Percentiles rank a stretch among this genome's conserved stretches.
Evolutionary conservation across 306 rosid genomes (phyloP).

Genomic region (Acmispon strigosus): DNA sequence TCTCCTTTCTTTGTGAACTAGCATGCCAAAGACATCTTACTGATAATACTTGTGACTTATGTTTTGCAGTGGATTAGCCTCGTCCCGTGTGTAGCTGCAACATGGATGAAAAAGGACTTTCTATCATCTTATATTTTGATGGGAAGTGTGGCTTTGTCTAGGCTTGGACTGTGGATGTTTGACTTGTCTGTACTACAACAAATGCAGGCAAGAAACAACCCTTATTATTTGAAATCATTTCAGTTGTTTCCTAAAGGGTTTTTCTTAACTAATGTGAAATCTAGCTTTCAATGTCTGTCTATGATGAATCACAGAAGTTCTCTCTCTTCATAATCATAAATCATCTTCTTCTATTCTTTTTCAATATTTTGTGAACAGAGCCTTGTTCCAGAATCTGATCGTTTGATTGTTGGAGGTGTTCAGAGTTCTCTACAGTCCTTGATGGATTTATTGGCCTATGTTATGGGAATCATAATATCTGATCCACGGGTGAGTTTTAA

Average conservation of each 20-base stretch:
- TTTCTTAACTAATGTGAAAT: not conserved
- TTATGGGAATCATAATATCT: slow-evolving; percentile 71
- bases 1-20: not conserved
- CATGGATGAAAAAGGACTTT: slow-evolving; percentile 36
- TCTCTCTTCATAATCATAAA: slow-evolving; percentile 1
- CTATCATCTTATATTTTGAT: slow-evolving; percentile 60
- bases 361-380: slow-evolving; percentile 35
- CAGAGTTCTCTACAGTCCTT: slow-evolving; percentile 77
- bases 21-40: not conserved
- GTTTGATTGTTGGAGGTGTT: slow-evolving; percentile 79
- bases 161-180: slow-evolving; percentile 94
- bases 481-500: slow-evolving; percentile 59
- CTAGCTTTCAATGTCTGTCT: not conserved
- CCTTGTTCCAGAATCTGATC: slow-evolving; percentile 67
- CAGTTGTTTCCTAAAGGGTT: not conserved
- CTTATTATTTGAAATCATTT: not conserved
- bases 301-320: not conserved
- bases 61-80: slow-evolving; percentile 69
- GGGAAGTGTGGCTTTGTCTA: slow-evolving; percentile 75
- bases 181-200: slow-evolving; percentile 83
- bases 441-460: slow-evolving; percentile 76
- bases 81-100: slow-evolving; percentile 56
- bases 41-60: not conserved
- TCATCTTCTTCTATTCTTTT: not conserved
- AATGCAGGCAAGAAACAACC: slow-evolving; percentile 59